These are phyloP conservation scores for Pezicula carpinea DNA, from an alignment of 2,329 filamentous ascomycete species.

Conservation along the genomic window DNA sequence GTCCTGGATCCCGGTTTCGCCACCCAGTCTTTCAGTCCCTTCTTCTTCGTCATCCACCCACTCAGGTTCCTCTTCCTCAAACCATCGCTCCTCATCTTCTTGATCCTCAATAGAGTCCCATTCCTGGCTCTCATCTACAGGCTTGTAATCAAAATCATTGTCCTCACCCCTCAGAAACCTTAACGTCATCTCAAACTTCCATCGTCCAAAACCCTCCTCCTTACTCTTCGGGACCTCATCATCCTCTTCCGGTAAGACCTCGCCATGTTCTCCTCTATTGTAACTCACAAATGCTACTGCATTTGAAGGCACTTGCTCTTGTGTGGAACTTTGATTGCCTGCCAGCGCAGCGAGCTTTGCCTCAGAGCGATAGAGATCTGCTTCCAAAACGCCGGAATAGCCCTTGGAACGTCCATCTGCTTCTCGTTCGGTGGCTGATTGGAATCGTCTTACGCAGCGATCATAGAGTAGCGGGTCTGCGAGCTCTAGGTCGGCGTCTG, in stretches of 20 bases:
- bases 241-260: slow-evolving; percentile 26
- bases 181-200: slow-evolving; percentile 30
- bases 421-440: slow-evolving; percentile 28
- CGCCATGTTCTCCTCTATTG: slow-evolving; percentile 18
- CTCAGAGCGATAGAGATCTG: slow-evolving; percentile 30
- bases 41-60: slow-evolving; percentile 20
- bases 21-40: slow-evolving; percentile 12
- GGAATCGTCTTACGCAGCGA: slow-evolving; percentile 28
- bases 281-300: slow-evolving; percentile 21
- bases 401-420: slow-evolving; percentile 30
- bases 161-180: slow-evolving; percentile 30
- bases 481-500: slow-evolving; percentile 28
- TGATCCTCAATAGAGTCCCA: slow-evolving; percentile 27
- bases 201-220: slow-evolving; percentile 28
- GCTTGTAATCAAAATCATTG: slow-evolving; percentile 28
- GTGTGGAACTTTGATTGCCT: not conserved
- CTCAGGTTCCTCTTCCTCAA: slow-evolving; percentile 30
- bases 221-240: slow-evolving; percentile 26
- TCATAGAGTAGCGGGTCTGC: slow-evolving; percentile 31
- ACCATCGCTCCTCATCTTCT: slow-evolving; percentile 30
- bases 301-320: not conserved
- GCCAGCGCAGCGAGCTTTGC: slow-evolving; percentile 28
- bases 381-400: slow-evolving; percentile 30
- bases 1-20: slow-evolving; percentile 31
- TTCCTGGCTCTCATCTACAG: slow-evolving; percentile 27